These are phyloP conservation scores for Begonia masoniana DNA, from an alignment of 306 rosid species.

Conservation along the genomic window DNA sequence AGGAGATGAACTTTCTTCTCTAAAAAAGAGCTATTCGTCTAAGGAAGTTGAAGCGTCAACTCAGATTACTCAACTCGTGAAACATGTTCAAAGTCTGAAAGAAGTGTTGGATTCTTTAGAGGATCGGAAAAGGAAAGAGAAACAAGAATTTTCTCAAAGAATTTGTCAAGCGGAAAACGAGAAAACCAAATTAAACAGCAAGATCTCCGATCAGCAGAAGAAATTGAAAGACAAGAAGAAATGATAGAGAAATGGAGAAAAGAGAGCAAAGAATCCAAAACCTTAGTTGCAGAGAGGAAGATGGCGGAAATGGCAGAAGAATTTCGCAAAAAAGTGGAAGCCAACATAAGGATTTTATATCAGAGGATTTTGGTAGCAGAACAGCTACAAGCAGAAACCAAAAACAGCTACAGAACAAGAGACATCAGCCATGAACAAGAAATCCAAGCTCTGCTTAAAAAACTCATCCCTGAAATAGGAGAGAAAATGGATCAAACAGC, in stretches of 20 bases:
- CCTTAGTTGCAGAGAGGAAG: constrained; percentile 30
- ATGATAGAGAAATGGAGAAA: constrained; percentile 10
- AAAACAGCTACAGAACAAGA: constrained; percentile 25
- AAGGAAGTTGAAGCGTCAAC: constrained; percentile 21
- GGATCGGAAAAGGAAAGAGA: constrained; percentile 16
- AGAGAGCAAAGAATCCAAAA: constrained; percentile 13
- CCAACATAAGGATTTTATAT: constrained; percentile 34
- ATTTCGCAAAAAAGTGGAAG: constrained; percentile 34
- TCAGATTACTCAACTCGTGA: constrained; percentile 16
- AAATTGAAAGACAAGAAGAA: constrained; percentile 18
- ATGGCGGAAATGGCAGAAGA: constrained; percentile 44
- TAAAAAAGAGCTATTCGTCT: constrained; percentile 9
- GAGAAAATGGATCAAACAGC: constrained; percentile 7
- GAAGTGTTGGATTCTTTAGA: constrained; percentile 27
- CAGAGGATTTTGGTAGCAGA: constrained; percentile 60
- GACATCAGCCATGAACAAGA: constrained; percentile 32
- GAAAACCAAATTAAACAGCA: constrained; percentile 17
- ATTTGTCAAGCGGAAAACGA: constrained; percentile 13
- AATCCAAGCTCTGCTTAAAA: constrained; percentile 20
- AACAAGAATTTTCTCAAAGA: constrained; percentile 22
- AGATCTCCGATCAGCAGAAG: constrained; percentile 32
- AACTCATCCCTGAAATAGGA: constrained; percentile 6
- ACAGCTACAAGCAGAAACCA: constrained; percentile 47
- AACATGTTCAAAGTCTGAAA: constrained; percentile 19
- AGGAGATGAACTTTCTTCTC: constrained; percentile 19